These are phyloP conservation scores for Pythium rishiriense DNA, from an alignment of 352 stramenopile genomes.

Conservation along the genomic window DNA sequence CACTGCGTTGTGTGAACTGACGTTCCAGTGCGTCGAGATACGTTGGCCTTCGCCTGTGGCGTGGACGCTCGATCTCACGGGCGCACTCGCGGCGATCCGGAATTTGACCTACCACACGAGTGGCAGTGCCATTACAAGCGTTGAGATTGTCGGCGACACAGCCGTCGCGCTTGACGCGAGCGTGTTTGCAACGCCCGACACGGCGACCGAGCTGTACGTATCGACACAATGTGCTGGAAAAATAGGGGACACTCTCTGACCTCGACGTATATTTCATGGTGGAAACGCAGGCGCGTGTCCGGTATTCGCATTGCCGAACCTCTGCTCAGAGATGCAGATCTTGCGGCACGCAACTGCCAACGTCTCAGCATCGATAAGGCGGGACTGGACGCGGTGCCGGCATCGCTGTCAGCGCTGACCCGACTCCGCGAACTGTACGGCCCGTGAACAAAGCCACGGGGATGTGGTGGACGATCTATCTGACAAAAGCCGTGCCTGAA, in stretches of 20 bases:
- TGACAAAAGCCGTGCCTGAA: too few species aligned
- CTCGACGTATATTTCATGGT: constrained; percentile 36
- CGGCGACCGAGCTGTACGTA: constrained; percentile 24
- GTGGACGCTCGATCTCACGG: neutral
- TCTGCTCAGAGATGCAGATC: neutral
- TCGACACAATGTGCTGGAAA: neutral
- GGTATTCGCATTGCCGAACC: neutral
- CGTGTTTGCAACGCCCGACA: constrained; percentile 51
- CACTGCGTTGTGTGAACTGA: too few species aligned
- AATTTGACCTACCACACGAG: constrained; percentile 11
- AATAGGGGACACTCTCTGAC: constrained; percentile 30
- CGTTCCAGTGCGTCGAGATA: neutral
- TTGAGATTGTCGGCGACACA: neutral
- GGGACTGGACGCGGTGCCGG: too few species aligned
- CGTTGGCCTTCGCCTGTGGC: too few species aligned
- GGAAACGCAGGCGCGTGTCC: too few species aligned
- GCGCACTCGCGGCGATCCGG: neutral
- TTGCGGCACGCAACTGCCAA: too few species aligned
- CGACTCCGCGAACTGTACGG: constrained; percentile 30
- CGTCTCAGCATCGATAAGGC: too few species aligned
- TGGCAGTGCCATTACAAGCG: neutral
- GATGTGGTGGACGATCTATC: too few species aligned
- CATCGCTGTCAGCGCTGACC: too few species aligned
- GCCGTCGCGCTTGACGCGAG: constrained; percentile 43
- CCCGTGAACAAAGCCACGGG: too few species aligned